phyloP scores from a whole-genome alignment of 345 rosid genomes.

The Gynandropsis gynandra region DNA sequence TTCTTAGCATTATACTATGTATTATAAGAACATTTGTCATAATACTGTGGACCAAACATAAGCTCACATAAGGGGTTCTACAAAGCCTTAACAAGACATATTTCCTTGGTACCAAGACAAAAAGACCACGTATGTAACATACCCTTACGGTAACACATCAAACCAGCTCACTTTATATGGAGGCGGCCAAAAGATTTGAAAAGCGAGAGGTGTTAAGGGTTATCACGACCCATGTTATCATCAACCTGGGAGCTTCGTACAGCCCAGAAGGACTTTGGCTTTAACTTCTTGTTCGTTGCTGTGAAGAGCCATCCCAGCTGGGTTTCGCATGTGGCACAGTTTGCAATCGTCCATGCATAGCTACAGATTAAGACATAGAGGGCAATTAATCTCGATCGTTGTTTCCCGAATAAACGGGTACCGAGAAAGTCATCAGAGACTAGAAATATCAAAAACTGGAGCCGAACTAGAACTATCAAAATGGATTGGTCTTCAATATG shows the following conservation, averaged over 20 bases:
- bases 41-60: too few relatives aligned
- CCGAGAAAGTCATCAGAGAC: not conserved
- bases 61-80: too few relatives aligned
- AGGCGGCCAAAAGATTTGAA: too few relatives aligned
- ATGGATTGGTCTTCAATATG: not conserved
- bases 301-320: conserved; percentile 91
- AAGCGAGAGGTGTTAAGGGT: too few relatives aligned
- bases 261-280: conserved; percentile 87
- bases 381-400: not conserved
- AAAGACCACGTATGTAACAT: too few relatives aligned
- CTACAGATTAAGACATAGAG: conserved; percentile 32
- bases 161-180: too few relatives aligned
- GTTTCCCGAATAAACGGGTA: too few relatives aligned
- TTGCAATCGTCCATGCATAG: conserved; percentile 77
- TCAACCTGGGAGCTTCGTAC: conserved; percentile 71
- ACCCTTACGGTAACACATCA: too few relatives aligned
- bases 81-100: too few relatives aligned
- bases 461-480: not conserved
- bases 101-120: too few relatives aligned
- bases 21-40: too few relatives aligned
- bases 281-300: conserved; percentile 54
- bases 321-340: conserved; percentile 45
- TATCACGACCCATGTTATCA: conserved; percentile 43
- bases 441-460: not conserved
- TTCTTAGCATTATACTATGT: too few relatives aligned